Base-by-base conservation (phyloP, 2,329 filamentous ascomycete species). In the Bipolaris sorokiniana region DNA sequence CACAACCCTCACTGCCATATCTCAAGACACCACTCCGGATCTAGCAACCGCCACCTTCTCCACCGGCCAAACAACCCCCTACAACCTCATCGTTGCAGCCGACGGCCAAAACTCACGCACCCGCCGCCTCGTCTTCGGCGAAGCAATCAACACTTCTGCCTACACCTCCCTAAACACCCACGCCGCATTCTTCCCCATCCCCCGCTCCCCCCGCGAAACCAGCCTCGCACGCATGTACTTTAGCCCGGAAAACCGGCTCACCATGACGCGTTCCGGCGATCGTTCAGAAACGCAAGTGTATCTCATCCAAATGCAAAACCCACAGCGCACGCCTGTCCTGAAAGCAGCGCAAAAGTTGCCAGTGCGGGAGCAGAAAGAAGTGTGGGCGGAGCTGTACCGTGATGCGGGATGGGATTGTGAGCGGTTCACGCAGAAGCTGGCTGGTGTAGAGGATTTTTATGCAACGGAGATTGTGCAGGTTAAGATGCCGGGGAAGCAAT, bases 381-480 rank as follows among this genome's bases (percentile, higher is more conserved):
- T 80, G 36, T 67, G 69, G 2, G 47, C 50, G 3, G 34, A 58
- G 65, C 2, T 70, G 0, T 80, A 74, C 46, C 47, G 58, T 2
- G 80, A 75, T 40, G 75, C 75, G 0, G 82, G 80, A 1, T 85
- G 81, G 82, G 64, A 81, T 48, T 65, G 74, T 0, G 65, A 77
- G 0, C 58, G 80, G 16, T 63, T 85, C 0, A 26, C 86, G 1
- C 59, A 76, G 3, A 75, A 65, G 0, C 68, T 86, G 66, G 59
- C 71, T 1, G 36, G 57, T 31, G 56, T 70, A 1, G 62, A 77
- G 0, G 78, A 84, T 61, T 83, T 84, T 57, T 85, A 84, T 70
- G 73, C 73, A 22, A 65, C 77, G 10, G 72, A 77, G 3, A 66
- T 83, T 23, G 77, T 71, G 0, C 76, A 82, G 46, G 77, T 86